Base-by-base conservation (phyloP, 2,329 filamentous ascomycete genomes). In the Septoria linicola region DNA sequence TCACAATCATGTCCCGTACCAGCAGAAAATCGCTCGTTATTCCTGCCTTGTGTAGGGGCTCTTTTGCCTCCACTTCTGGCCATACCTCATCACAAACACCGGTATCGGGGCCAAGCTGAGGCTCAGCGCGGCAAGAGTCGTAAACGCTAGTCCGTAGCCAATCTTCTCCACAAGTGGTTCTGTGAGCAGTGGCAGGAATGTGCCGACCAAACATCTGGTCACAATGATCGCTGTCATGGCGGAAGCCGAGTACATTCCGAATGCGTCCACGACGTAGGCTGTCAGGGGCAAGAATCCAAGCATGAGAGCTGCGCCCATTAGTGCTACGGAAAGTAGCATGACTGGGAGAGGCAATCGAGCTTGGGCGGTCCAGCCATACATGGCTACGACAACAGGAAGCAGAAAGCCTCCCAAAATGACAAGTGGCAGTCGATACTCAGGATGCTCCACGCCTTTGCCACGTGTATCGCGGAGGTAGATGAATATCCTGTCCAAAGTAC, bases 401-500 rank as follows among this genome's bases (percentile, higher is more conserved):
- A 83, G 51, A 0, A 83, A 36, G 0, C 76, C 76, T 0, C 77
- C 78, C 0, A 77, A 68, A 8, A 81, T 62, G 66, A 82, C 78
- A 2, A 84, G 69, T 0, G 82, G 82, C 0, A 84, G 71, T n/a
- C 84, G 80, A 59, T 79, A 82, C 58, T 88, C 84, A 0, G 84
- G 83, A 14, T 65, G 67, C 8, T 56, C 53, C 2, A 52, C 17
- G 21, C 55, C 48, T 43, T 57, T 66, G 59, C 30, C 62, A 14
- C 35, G 53, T 61, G 50, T 67, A 61, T 55, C 51, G 10, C 58
- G 54, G 20, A 65, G 53, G 37, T 48, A 52, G 11, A 57, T 66
- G 49, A 68, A 68, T 51, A 75, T 67, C 14, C 62, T 65, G 53
- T 75, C 72, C 8, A 69, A 67, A 13, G 66, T 42, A 25, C 59